Evolutionary conservation across 371 early-diverging fungal species (phyloP).

Genomic region (Edhazardia aedis): DNA sequence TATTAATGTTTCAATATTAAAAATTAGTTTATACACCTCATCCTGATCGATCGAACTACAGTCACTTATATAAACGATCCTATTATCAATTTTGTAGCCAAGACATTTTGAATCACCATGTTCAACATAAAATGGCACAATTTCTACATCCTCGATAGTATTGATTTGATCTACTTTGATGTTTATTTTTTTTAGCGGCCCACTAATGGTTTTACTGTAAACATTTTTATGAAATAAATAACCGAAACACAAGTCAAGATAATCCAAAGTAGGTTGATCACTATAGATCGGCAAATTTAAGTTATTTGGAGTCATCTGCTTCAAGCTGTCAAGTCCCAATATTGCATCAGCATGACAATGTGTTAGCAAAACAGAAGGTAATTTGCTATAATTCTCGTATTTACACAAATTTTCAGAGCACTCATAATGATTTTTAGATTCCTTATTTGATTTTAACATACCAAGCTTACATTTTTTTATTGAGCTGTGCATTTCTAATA

Average conservation of each 20-base stretch:
- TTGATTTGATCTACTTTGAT: too few relatives aligned
- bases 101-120: neutral
- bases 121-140: neutral
- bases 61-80: neutral
- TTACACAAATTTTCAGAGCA: too few relatives aligned
- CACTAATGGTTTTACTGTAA: neutral
- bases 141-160: neutral
- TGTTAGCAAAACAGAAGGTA: neutral
- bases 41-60: neutral
- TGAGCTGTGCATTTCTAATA: too few relatives aligned
- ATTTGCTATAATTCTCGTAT: neutral
- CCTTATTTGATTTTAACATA: too few relatives aligned
- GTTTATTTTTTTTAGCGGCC: too few relatives aligned
- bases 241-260: neutral
- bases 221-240: neutral
- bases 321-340: neutral
- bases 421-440: too few relatives aligned
- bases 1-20: too few relatives aligned
- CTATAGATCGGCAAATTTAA: too few relatives aligned
- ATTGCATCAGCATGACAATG: neutral
- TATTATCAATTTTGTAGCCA: neutral
- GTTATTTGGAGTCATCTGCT: neutral
- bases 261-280: neutral
- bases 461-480: too few relatives aligned
- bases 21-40: too few relatives aligned